Base-by-base conservation (phyloP, 2,329 filamentous ascomycete genomes). In the Aspergillus latus region DNA sequence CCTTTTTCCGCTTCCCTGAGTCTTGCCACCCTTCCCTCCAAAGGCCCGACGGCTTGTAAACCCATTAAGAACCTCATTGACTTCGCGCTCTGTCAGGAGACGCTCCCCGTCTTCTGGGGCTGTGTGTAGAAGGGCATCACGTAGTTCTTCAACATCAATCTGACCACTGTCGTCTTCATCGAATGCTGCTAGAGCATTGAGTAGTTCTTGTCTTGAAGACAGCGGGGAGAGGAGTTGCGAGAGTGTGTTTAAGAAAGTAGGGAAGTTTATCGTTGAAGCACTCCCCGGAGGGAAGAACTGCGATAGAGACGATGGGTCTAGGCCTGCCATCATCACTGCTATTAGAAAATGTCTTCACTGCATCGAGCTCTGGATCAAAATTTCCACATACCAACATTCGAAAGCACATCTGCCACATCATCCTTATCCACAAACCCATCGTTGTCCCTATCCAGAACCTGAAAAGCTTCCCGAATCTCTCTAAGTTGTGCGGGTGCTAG, bases 161-260 rank as follows among this genome's bases (percentile, higher is more conserved):
- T 97, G 92, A 2, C 94, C 94, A 66, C 89, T 94, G 70, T 99
- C 94, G 60, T 96, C 92, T 60, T 96, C 90, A 68, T 99, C 94
- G 70, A 97, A 97, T 0, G 94, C 94, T 2, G 91, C 91, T 64
- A 99, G 93, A 0, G 94, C 94, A 1, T 92, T 93, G 16, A 91
- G 78, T 8, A 99, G 82, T 70, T 99, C 94, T 13, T 85, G 82
- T 21, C 86, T 84, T 0, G 89, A 86, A 0, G 90, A 95, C 15
- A 97, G 79, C 0, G 86, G 83, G 1, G 85, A 84, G 2, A 97
- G 79, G 2, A 89, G 82, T 9, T 84, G 83, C 0, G 92, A 89
- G 1, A 99, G 79, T 1, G 87, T 88, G 68, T 91, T 93, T 21
- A 99, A 82, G 70, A 96, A 99, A 3, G 87, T 84, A 0, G 92